A percentile compares a stretch with the other conserved stretches of the same genome.
Conservation (phyloP, 2,329 filamentous ascomycete genomes). For the Penicillium janthinellum region DNA sequence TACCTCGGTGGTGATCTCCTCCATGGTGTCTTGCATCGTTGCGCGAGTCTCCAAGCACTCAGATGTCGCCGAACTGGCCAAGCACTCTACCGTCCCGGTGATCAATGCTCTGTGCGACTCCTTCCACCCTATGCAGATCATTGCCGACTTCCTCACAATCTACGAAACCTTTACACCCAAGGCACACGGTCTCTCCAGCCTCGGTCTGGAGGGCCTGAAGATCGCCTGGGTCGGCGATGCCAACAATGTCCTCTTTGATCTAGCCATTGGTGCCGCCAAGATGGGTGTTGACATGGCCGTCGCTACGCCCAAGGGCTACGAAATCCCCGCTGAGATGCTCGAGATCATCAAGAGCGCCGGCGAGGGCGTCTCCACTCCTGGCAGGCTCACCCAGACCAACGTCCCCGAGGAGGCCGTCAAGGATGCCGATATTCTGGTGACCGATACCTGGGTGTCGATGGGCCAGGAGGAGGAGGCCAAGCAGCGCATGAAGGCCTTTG, state of each 20-base stretch:
- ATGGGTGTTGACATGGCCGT: slow-evolving; percentile 84
- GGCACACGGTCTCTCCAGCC: slow-evolving; percentile 42
- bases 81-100: slow-evolving; percentile 74
- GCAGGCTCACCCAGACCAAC: slow-evolving; percentile 72
- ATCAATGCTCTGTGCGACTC: slow-evolving; percentile 88
- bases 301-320: slow-evolving; percentile 82
- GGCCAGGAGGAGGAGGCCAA: slow-evolving; percentile 86
- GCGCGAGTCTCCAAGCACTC: slow-evolving; percentile 75
- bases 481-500: slow-evolving; percentile 77
- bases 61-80: slow-evolving; percentile 71
- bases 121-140: slow-evolving; percentile 90
- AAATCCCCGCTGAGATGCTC: slow-evolving; percentile 75
- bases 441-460: slow-evolving; percentile 98
- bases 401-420: slow-evolving; percentile 83
- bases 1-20: slow-evolving; percentile 89
- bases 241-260: slow-evolving; percentile 94
- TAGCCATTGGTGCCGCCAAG: slow-evolving; percentile 85
- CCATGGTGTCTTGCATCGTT: slow-evolving; percentile 82
- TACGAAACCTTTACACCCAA: slow-evolving; percentile 70
- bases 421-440: slow-evolving; percentile 85
- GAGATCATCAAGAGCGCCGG: slow-evolving; percentile 69
- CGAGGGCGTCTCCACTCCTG: slow-evolving; percentile 58
- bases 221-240: slow-evolving; percentile 95
- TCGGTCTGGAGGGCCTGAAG: slow-evolving; percentile 81
- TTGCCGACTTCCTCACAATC: slow-evolving; percentile 92